Conservation (phyloP, 371 early-diverging fungal species). For the Mucor saturninus region DNA sequence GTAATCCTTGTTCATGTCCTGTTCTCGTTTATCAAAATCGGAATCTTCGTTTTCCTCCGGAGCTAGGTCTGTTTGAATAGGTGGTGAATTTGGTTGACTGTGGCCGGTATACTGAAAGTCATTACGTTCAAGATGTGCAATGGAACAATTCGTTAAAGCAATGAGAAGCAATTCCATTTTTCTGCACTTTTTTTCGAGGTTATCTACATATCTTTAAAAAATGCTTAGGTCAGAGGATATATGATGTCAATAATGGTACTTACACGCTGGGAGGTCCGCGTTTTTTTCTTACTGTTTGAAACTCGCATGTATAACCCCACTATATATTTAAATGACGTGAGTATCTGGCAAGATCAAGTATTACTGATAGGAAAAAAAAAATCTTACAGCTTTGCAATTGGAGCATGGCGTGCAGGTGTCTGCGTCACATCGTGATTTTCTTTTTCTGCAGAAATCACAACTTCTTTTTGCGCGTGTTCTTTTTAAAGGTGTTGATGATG, state of each 20-base stretch:
- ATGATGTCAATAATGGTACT: neutral
- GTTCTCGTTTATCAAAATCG: neutral
- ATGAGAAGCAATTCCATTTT: conserved; percentile 50
- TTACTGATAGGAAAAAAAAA: neutral
- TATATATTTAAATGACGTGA: conserved; percentile 9
- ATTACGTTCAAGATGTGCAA: conserved; percentile 45
- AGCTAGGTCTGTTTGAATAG: conserved; percentile 4
- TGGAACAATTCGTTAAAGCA: conserved; percentile 39
- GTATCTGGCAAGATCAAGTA: neutral
- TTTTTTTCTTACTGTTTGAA: conserved; percentile 51
- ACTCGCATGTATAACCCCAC: conserved; percentile 58
- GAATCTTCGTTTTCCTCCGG: conserved; percentile 2
- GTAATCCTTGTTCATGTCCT: conserved; percentile 34
- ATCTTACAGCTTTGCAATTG: conserved; percentile 53
- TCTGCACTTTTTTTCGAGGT: conserved; percentile 48
- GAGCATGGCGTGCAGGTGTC: conserved; percentile 51
- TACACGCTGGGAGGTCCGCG: conserved; percentile 58
- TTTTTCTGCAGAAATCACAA: conserved; percentile 57
- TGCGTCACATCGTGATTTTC: conserved; percentile 57
- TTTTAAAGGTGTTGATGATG: conserved; percentile 35
- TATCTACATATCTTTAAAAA: conserved; percentile 46
- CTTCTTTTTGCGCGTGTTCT: conserved; percentile 57
- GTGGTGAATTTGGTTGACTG: conserved; percentile 1
- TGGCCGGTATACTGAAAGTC: conserved; percentile 33
- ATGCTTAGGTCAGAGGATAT: neutral